Evolutionary conservation across 2,329 filamentous ascomycete species (phyloP).

Genomic region (Fusarium bulbicola): DNA sequence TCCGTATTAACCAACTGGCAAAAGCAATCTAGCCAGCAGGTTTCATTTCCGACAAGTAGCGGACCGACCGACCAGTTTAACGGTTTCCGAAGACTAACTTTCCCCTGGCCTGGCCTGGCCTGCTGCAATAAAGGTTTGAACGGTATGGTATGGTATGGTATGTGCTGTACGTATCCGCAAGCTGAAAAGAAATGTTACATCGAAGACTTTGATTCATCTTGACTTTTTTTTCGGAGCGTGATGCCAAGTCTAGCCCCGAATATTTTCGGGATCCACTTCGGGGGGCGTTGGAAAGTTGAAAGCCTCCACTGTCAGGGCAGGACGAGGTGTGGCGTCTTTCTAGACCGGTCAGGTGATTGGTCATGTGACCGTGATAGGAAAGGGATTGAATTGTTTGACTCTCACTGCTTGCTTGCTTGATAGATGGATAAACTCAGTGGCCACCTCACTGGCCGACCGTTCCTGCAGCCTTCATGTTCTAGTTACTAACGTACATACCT

Average conservation of each 20-base stretch:
- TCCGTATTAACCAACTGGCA: constrained; percentile 3
- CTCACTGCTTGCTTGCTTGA: not conserved
- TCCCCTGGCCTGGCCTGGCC: not conserved
- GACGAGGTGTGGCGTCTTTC: not conserved
- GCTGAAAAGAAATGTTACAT: constrained; percentile 41
- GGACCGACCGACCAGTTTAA: constrained; percentile 18
- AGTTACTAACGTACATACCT: not conserved
- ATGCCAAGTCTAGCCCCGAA: constrained; percentile 33
- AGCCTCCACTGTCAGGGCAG: not conserved
- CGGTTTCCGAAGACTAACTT: not conserved
- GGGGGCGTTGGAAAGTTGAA: not conserved
- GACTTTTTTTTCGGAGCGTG: constrained; percentile 18
- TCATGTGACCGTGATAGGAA: constrained; percentile 7
- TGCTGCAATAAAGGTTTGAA: constrained; percentile 1
- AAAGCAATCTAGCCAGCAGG: constrained; percentile 32
- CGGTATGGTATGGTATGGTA: not conserved
- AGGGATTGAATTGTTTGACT: not conserved
- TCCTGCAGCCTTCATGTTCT: constrained; percentile 2
- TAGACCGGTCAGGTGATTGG: constrained; percentile 8
- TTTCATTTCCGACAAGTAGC: constrained; percentile 39
- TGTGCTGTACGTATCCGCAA: constrained; percentile 20
- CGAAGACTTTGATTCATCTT: constrained; percentile 30
- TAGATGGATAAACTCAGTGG: not conserved
- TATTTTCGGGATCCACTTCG: constrained; percentile 36
- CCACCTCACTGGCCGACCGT: not conserved